Percentiles rank a stretch among this genome's conserved stretches.
These are phyloP conservation scores for Symbiodinium natans DNA, from an alignment of 73 alveolate species.

Conservation along the genomic window DNA sequence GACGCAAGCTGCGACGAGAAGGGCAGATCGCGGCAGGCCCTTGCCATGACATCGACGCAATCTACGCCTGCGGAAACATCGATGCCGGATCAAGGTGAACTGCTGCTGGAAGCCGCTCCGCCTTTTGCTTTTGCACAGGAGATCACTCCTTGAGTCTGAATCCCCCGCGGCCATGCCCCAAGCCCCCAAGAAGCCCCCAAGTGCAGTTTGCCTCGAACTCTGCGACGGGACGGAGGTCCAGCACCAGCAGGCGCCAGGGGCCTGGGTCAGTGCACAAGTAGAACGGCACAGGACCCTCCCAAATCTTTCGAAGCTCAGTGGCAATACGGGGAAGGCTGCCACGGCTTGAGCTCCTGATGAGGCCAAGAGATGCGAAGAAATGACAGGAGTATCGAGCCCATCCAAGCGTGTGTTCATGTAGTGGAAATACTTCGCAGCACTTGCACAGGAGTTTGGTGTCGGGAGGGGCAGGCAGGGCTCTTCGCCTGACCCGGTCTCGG, in stretches of 20 bases:
- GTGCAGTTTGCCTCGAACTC: conserved; percentile 39
- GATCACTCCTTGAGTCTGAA: no score
- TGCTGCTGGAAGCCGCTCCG: conserved; percentile 68
- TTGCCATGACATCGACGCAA: not conserved
- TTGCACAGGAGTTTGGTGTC: no score
- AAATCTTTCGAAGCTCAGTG: not conserved
- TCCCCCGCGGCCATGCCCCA: not conserved
- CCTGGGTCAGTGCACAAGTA: no score
- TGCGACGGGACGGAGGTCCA: conserved; percentile 57
- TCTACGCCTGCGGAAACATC: conserved; percentile 27
- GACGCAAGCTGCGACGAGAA: no score
- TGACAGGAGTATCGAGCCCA: no score
- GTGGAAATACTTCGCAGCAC: no score
- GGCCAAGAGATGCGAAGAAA: no score
- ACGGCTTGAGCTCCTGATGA: conserved; percentile 66
- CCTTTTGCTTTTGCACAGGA: no score
- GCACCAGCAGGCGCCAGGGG: conserved; percentile 77
- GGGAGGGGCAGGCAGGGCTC: no score
- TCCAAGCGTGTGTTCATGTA: no score
- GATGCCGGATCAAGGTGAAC: conserved; percentile 50
- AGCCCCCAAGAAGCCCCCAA: not conserved
- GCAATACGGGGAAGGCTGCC: conserved; percentile 60
- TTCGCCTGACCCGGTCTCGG: conserved; percentile 44
- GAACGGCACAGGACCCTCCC: no score
- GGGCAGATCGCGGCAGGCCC: no score